These are phyloP conservation scores for Apiospora phragmitis DNA, from an alignment of 2,329 filamentous ascomycete genomes.

Conservation along the genomic window DNA sequence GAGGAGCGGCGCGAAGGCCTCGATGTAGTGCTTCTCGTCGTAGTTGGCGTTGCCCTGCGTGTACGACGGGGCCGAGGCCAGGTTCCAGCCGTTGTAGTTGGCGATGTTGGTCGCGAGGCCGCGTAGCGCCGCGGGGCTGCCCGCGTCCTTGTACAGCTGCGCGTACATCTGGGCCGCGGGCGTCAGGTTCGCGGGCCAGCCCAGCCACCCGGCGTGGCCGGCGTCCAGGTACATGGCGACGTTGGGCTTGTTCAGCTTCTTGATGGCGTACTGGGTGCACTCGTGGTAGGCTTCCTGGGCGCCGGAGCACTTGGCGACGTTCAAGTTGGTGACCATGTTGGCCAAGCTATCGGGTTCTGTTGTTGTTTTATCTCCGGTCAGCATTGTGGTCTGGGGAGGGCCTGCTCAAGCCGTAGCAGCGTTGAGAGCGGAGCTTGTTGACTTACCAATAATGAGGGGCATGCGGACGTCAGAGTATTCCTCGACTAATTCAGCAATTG, in stretches of 20 bases:
- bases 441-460: conserved; percentile 45
- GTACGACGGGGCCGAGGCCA: conserved; percentile 42
- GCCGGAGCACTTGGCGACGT: conserved; percentile 48
- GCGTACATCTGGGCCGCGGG: conserved; percentile 49
- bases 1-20: conserved; percentile 66
- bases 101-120: conserved; percentile 60
- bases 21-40: conserved; percentile 57
- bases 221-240: conserved; percentile 60
- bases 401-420: conserved; percentile 15
- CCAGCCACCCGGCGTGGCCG: conserved; percentile 60
- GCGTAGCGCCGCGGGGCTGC: conserved; percentile 49
- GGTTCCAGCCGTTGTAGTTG: conserved; percentile 55
- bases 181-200: conserved; percentile 54
- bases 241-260: conserved; percentile 53
- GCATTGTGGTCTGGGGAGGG: conserved; percentile 20
- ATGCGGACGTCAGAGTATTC: conserved; percentile 44
- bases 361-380: conserved; percentile 9
- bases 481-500: conserved; percentile 41
- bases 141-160: conserved; percentile 49
- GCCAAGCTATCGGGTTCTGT: conserved; percentile 59
- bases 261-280: conserved; percentile 52
- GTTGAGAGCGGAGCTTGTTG: conserved; percentile 12
- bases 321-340: conserved; percentile 58
- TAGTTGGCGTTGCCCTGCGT: conserved; percentile 46
- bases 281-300: conserved; percentile 50